phyloP scores from a whole-genome alignment of 768 basidiomycete genomes.

The Suillus occidentalis region DNA sequence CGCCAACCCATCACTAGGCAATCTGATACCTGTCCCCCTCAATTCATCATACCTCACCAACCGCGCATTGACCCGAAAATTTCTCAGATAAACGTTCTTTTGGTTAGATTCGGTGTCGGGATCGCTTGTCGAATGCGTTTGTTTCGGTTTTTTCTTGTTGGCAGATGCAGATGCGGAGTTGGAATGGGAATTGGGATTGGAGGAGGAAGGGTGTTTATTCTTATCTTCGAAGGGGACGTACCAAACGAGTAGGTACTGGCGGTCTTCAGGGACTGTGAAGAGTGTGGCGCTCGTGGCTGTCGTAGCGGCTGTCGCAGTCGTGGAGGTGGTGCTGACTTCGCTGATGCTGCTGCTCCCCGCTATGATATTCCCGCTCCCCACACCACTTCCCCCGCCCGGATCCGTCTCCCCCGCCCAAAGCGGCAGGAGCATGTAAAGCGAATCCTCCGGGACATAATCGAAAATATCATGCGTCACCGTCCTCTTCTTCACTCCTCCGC shows the following conservation, averaged over 20 bases:
- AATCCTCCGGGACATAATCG: conserved; percentile 62
- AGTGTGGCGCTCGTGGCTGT: conserved; percentile 31
- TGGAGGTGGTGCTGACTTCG: not conserved
- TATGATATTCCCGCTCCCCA: not conserved
- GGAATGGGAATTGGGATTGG: not conserved
- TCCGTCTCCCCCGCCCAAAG: conserved; percentile 83
- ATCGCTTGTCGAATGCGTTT: conserved; percentile 28
- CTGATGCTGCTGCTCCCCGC: not conserved
- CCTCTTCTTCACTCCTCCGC: conserved; percentile 17
- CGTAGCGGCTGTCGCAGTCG: not conserved
- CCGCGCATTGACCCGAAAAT: conserved; percentile 75
- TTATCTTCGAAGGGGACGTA: conserved; percentile 57
- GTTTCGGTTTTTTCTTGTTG: conserved; percentile 29
- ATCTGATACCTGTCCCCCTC: conserved; percentile 68
- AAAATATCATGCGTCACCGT: conserved; percentile 44
- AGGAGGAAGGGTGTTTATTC: conserved; percentile 17
- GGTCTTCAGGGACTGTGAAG: conserved; percentile 46
- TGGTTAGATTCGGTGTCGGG: conserved; percentile 33
- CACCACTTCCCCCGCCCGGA: conserved; percentile 20
- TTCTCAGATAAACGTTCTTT: conserved; percentile 52
- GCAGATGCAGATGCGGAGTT: not conserved
- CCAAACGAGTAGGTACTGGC: conserved; percentile 77
- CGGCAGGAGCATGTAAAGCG: conserved; percentile 80
- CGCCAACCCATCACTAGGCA: conserved; percentile 69
- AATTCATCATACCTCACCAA: conserved; percentile 73